These are phyloP conservation scores for Primulina tabacum DNA, from an alignment of 257 asterid genomes.

Conservation along the genomic window DNA sequence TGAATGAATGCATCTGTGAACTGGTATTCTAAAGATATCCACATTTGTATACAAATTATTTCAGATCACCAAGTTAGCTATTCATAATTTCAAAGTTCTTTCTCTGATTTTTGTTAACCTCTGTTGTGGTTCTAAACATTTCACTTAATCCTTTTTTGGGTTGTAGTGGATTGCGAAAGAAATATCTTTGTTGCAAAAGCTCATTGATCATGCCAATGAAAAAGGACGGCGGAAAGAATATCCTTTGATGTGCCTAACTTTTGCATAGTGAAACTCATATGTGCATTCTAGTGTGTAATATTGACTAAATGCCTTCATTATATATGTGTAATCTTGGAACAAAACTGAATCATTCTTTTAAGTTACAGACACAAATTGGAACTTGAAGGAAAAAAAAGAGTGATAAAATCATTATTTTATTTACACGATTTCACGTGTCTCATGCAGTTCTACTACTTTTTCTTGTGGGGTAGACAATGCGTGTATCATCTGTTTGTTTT, in stretches of 20 bases:
- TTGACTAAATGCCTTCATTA: neutral
- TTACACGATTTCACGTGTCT: neutral
- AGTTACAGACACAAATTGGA: neutral
- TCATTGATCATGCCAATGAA: constrained; percentile 79
- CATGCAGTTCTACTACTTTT: neutral
- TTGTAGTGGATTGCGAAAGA: constrained; percentile 77
- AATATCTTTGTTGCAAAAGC: constrained; percentile 46
- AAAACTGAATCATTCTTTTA: neutral
- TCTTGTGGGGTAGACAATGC: neutral
- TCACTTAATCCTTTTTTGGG: constrained; percentile 25
- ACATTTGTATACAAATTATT: constrained; percentile 14
- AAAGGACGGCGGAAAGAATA: constrained; percentile 93
- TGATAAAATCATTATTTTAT: neutral
- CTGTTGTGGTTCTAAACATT: constrained; percentile 18
- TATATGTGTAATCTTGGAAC: constrained; percentile 10
- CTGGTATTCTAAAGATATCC: constrained; percentile 12
- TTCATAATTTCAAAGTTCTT: constrained; percentile 10
- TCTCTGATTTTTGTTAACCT: constrained; percentile 12
- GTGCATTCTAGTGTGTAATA: constrained; percentile 9
- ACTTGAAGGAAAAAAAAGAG: constrained; percentile 3
- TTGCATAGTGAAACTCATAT: constrained; percentile 1
- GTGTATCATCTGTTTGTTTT: neutral
- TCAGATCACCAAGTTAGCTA: constrained; percentile 4
- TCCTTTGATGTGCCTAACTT: constrained; percentile 54
- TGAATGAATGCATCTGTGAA: constrained; percentile 1